Conservation (phyloP, 441 rosid genomes). For the Euphorbia schlechtendalii region DNA sequence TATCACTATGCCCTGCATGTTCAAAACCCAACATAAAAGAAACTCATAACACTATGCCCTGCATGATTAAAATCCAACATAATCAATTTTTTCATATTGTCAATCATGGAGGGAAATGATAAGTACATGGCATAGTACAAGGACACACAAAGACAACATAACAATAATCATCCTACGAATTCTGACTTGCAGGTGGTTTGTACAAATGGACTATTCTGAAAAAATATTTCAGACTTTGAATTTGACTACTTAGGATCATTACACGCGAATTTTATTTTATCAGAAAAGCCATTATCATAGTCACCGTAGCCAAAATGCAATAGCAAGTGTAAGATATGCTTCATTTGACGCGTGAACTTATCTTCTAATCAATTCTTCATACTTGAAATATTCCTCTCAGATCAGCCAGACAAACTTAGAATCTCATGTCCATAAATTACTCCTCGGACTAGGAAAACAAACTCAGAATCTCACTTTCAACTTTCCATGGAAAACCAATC, state of each 20-base stretch:
- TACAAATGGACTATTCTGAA: background rate
- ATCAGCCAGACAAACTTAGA: background rate
- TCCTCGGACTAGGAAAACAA: background rate
- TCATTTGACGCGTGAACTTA: background rate
- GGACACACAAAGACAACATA: background rate
- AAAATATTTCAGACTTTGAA: too few relatives aligned
- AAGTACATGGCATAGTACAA: background rate
- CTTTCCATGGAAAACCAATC: background rate
- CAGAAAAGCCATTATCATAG: background rate
- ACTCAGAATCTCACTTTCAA: background rate
- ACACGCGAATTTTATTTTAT: background rate
- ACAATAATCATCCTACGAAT: background rate
- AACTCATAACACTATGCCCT: too few relatives aligned
- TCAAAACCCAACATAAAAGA: background rate
- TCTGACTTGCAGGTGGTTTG: background rate
- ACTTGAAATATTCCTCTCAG: background rate
- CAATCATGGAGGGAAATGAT: background rate
- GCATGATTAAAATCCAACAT: too few relatives aligned
- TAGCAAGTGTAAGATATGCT: background rate
- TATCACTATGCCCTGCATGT: background rate
- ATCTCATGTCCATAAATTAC: background rate
- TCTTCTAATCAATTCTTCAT: slow-evolving; percentile 3
- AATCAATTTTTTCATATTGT: background rate
- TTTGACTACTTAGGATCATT: too few relatives aligned
- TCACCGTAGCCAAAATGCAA: background rate